Percentiles rank a stretch among this genome's conserved stretches.
phyloP scores from a whole-genome alignment of 345 rosid species.

The Microthlaspi erraticum region DNA sequence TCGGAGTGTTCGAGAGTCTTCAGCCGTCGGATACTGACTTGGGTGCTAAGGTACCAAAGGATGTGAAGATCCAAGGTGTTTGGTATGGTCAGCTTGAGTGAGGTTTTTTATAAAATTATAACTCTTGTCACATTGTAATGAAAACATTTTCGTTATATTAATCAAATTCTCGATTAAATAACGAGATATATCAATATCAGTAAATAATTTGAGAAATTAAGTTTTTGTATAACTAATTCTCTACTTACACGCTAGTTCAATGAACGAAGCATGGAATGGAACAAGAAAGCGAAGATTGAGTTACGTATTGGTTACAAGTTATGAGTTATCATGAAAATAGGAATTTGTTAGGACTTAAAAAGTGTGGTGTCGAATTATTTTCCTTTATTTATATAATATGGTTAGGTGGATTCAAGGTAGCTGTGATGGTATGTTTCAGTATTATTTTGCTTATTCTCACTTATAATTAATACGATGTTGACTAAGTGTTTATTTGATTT shows the following conservation, averaged over 20 bases:
- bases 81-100: constrained; percentile 95
- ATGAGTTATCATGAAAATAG: constrained; percentile 16
- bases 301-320: constrained; percentile 13
- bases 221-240: background rate
- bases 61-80: constrained; percentile 88
- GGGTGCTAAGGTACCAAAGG: constrained; percentile 94
- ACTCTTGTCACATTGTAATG: constrained; percentile 18
- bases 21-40: constrained; percentile 97
- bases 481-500: constrained; percentile 8
- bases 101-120: constrained; percentile 3
- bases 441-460: background rate
- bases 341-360: background rate
- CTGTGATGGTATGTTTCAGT: constrained; percentile 35
- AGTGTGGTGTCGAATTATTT: constrained; percentile 21
- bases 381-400: background rate
- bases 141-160: constrained; percentile 6
- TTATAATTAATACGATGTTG: constrained; percentile 23
- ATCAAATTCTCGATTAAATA: constrained; percentile 10
- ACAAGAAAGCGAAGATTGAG: constrained; percentile 2
- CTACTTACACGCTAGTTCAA: constrained; percentile 19
- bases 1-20: constrained; percentile 90
- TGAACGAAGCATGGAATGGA: constrained; percentile 17
- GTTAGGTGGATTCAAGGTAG: constrained; percentile 27
- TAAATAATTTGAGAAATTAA: constrained; percentile 5
- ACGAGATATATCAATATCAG: background rate